phyloP scores from a whole-genome alignment of 2,329 filamentous ascomycete species.

The Fusarium pilosicola region DNA sequence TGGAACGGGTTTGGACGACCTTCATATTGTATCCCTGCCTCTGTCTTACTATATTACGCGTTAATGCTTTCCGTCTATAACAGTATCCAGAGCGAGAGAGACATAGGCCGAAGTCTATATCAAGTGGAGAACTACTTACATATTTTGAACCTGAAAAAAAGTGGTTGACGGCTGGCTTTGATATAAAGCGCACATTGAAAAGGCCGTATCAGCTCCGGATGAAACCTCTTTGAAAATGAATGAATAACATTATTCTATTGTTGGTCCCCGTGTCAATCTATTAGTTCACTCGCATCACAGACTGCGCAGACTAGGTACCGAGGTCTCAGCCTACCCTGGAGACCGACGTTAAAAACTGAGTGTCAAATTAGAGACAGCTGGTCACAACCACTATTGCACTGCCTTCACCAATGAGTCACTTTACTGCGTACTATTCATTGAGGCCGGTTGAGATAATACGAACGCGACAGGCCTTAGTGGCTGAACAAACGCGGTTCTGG shows the following conservation, averaged over 20 bases:
- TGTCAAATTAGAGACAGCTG: neutral
- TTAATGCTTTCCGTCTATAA: no score
- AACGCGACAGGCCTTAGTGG: neutral
- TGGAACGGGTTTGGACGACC: no score
- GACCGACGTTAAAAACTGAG: neutral
- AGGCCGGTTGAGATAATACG: neutral
- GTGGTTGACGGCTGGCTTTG: neutral
- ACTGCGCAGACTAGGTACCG: neutral
- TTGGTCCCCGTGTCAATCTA: neutral
- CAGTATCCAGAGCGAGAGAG: neutral
- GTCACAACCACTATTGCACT: neutral
- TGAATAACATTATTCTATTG: neutral
- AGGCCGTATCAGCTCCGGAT: neutral
- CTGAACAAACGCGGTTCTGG: slow-evolving; percentile 2
- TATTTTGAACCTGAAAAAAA: neutral
- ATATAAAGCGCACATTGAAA: neutral
- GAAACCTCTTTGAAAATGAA: neutral
- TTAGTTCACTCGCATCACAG: neutral
- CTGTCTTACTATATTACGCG: neutral
- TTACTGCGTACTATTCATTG: neutral
- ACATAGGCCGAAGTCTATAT: neutral
- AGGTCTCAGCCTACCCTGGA: neutral
- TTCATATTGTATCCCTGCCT: neutral
- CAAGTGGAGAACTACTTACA: neutral
- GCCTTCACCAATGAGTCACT: neutral